A percentile compares a stretch with the other conserved stretches of the same genome.
Conservation (phyloP, 345 rosid species). For the Dipteronia sinensis region DNA sequence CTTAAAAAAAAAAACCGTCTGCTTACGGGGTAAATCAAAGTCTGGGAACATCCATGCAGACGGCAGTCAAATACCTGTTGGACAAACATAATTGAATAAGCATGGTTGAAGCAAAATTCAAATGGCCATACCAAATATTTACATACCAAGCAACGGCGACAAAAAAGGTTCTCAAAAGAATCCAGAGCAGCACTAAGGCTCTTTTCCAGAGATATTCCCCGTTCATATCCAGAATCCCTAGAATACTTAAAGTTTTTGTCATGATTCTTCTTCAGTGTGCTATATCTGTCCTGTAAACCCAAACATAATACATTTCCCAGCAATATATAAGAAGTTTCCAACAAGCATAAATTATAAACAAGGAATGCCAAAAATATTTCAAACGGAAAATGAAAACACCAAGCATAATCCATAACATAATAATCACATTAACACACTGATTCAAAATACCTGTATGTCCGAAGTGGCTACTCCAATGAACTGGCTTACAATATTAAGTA, state of each 20-base stretch:
- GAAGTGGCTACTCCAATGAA: slow-evolving; percentile 62
- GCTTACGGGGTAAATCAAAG: slow-evolving; percentile 82
- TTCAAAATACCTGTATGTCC: slow-evolving; percentile 64
- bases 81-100: slow-evolving; percentile 26
- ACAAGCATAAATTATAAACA: not conserved
- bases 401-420: slow-evolving; percentile 17
- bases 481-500: slow-evolving; percentile 57
- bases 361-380: slow-evolving; percentile 5
- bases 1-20: not conserved
- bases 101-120: slow-evolving; percentile 22
- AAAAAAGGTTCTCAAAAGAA: slow-evolving; percentile 97
- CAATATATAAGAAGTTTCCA: slow-evolving; percentile 19
- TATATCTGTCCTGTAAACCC: slow-evolving; percentile 74
- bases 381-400: not conserved
- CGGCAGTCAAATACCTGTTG: slow-evolving; percentile 96
- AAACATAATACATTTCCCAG: slow-evolving; percentile 22
- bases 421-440: slow-evolving; percentile 12
- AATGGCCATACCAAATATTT: slow-evolving; percentile 12
- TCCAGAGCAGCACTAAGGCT: slow-evolving; percentile 89
- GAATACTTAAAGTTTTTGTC: slow-evolving; percentile 44
- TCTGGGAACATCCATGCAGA: slow-evolving; percentile 97
- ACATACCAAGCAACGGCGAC: slow-evolving; percentile 94
- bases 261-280: slow-evolving; percentile 53
- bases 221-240: slow-evolving; percentile 46
- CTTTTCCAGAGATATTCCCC: slow-evolving; percentile 70